Percentiles rank a stretch among this genome's conserved stretches.
Evolutionary conservation across 805 yeast genomes (phyloP).

Genomic region (Myxozyma vanderwaltii): DNA sequence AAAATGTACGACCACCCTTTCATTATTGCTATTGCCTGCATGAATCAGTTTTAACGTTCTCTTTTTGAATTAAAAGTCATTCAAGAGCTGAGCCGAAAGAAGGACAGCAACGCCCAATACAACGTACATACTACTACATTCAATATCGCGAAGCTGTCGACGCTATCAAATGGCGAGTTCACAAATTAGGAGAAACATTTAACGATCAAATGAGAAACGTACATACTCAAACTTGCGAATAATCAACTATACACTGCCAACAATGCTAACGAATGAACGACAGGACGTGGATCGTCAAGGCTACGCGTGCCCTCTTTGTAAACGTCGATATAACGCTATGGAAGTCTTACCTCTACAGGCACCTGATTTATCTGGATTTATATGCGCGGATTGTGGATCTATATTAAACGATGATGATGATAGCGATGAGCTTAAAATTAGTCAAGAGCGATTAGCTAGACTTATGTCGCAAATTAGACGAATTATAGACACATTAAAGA

Average conservation of each 20-base stretch:
- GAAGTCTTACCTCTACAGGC: slow-evolving; percentile 84
- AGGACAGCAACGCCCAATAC: slow-evolving; percentile 62
- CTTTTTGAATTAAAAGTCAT: slow-evolving; percentile 17
- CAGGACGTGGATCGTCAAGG: slow-evolving; percentile 87
- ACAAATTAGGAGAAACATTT: slow-evolving; percentile 73
- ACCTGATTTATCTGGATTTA: slow-evolving; percentile 75
- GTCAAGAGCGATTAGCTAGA: slow-evolving; percentile 77
- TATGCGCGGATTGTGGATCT: slow-evolving; percentile 82
- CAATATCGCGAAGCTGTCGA: slow-evolving; percentile 93
- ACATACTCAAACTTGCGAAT: slow-evolving; percentile 10
- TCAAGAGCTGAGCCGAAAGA: slow-evolving; percentile 49
- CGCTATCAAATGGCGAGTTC: slow-evolving; percentile 94
- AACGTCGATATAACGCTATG: slow-evolving; percentile 74
- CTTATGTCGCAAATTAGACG: slow-evolving; percentile 91
- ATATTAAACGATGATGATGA: slow-evolving; percentile 84
- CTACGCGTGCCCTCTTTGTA: slow-evolving; percentile 84
- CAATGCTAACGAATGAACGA: not conserved
- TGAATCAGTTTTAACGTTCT: not conserved
- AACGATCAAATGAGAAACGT: slow-evolving; percentile 77
- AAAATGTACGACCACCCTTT: slow-evolving; percentile 57
- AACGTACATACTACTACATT: slow-evolving; percentile 80
- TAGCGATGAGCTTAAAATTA: slow-evolving; percentile 74
- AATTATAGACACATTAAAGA: slow-evolving; percentile 75
- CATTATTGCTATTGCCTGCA: not conserved
- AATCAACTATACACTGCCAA: not conserved